These are phyloP conservation scores for Musa beccarii DNA, from an alignment of 176 grass and related monocot genomes.

Conservation along the genomic window DNA sequence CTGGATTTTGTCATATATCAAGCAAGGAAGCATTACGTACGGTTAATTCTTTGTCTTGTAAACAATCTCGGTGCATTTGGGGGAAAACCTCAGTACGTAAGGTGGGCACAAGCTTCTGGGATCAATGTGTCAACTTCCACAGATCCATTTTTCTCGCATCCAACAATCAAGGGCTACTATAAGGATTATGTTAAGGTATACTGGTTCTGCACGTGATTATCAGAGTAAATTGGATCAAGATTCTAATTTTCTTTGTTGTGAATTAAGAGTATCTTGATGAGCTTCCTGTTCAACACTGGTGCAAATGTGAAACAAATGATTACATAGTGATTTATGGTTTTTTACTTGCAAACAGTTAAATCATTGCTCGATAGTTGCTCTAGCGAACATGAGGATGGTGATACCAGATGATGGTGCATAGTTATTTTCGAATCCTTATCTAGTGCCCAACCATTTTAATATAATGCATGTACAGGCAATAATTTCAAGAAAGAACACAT, in stretches of 20 bases:
- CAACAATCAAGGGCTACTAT: slow-evolving; percentile 64
- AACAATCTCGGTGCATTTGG: slow-evolving; percentile 90
- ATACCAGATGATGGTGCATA: too few species aligned
- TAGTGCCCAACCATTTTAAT: neutral
- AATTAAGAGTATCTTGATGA: too few species aligned
- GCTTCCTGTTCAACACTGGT: too few species aligned
- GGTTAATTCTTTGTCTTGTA: slow-evolving; percentile 85
- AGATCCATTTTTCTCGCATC: slow-evolving; percentile 74
- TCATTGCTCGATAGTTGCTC: too few species aligned
- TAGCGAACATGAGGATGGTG: too few species aligned
- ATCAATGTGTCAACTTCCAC: slow-evolving; percentile 43
- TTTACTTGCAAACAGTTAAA: too few species aligned
- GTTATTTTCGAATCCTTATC: neutral
- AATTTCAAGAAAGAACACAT: slow-evolving; percentile 75
- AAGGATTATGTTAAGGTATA: slow-evolving; percentile 79
- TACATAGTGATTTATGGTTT: too few species aligned
- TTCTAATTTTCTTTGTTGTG: too few species aligned
- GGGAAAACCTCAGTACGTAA: slow-evolving; percentile 77
- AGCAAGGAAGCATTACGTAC: slow-evolving; percentile 52
- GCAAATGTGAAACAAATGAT: too few species aligned
- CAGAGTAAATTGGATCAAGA: too few species aligned
- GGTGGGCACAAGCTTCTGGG: slow-evolving; percentile 77
- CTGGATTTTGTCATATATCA: slow-evolving; percentile 93
- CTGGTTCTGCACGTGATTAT: neutral
- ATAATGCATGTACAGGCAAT: slow-evolving; percentile 37